Evolutionary conservation across 129 eudicot genomes (phyloP), one percentile per base, ranked within the genome.

Genomic region (Arctium minus): DNA sequence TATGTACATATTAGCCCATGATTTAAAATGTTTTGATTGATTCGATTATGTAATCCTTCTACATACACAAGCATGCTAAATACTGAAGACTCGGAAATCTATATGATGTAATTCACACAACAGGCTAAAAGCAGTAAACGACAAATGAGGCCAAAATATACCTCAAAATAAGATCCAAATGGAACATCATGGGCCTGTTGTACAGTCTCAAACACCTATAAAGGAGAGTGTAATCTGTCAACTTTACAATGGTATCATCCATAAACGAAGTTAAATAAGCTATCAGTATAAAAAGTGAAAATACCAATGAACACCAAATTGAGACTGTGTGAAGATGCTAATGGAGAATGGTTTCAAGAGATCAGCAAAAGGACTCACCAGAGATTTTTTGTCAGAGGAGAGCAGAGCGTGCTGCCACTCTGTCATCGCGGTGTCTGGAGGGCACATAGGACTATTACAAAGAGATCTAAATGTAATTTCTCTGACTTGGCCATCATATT

Each of bases 171-270:
- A 72, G 97, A 89, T 30, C 99, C 97, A 91, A 95, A 95, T 72
- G 99, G 99, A 78, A 95, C 99, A 85, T 95, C 99, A 78, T 95
- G 99, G 6, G 97, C 97, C 88, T 93, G 99, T 80, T 91, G 97
- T 77, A 91, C 97, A 60, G 97, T 93, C 87, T 95, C 99, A 86
- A 95, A 93, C 82, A 93, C 97, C 99, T 95, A 83, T 44, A 68
- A 18, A 73, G 62, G 62, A 74, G 67, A 35, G 48, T 70, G 68
- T 17, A 60, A 56, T 69, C 68, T 42, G 64, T 79, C 77, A 73
- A 69, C 13, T 44, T 74, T 53, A 15, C 29, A 65, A 13, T 10
- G 40, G 13, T 27, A 15, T 18, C 60, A 73, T 46, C 46, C 46
- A 77, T 33, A 30, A 27, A 71, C 2, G 39, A 80, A 71, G 72